Evolutionary conservation across 805 yeast genomes (phyloP), one percentile per base, ranked within the genome.

Genomic region (Pichia gijzeniarum): DNA sequence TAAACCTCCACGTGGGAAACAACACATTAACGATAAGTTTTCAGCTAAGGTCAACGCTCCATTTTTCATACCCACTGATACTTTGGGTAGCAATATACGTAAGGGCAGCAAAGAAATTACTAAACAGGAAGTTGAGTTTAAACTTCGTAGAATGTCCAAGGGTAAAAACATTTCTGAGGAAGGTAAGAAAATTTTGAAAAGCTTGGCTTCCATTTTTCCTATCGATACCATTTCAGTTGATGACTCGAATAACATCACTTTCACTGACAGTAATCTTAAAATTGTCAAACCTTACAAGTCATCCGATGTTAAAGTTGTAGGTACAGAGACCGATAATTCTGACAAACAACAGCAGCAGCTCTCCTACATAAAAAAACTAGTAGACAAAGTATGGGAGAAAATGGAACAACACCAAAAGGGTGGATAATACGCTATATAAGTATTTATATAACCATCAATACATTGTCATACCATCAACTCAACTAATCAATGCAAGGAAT

Each of bases 401-500:
- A 55, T 74, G 48, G 73, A 67, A 39, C 50, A 58, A 19, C 70
- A 68, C 42, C 68, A 69, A 51, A 78, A 75, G 56, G 83, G 83
- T 18, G 82, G 83, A 40, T 77, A 46, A 16, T 16, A 16, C 21
- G 17, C 5, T 35, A 22, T 25, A 30, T 9, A 38, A 19, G n/a
- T 17, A n/a, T 16, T 30, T 39, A n/a, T 22, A 19, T 39, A 20
- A 30, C 6, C 27, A 38, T 38, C 20, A n/a, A n/a, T n/a, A n/a
- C n/a, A n/a, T n/a, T n/a, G n/a, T n/a, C n/a, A n/a, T n/a, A 30
- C 6, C 27, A 38, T 38, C 20, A 28, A 17, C 31, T 30, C 18
- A 74, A 54, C 74, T 72, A 10, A 77, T 53, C 2, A 79, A 68
- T 0, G 81, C 82, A 37, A 85, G 60, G 0, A 84, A 71, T 3